Conservation (phyloP, 306 rosid genomes). For the Lathyrus sativus region DNA sequence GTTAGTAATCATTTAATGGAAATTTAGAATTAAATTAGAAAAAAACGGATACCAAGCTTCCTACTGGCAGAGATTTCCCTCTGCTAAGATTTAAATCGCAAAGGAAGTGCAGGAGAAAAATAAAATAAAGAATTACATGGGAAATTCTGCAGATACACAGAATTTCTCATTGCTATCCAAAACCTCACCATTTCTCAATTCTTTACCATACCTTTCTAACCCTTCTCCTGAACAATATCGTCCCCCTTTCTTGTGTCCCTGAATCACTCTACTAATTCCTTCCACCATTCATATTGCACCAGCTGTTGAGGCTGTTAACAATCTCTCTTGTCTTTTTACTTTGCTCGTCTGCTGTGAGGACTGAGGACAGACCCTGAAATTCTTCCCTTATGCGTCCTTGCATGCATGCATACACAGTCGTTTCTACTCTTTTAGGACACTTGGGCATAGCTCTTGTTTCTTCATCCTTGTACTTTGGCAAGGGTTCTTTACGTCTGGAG, state of each 20-base stretch:
- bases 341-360: background rate
- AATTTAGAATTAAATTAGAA: slow-evolving; percentile 21
- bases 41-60: slow-evolving; percentile 12
- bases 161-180: slow-evolving; percentile 7
- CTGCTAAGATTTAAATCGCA: slow-evolving; percentile 24
- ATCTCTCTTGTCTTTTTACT: slow-evolving; percentile 13
- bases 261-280: background rate
- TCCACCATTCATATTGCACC: slow-evolving; percentile 23
- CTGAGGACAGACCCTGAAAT: slow-evolving; percentile 21
- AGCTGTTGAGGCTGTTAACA: slow-evolving; percentile 13
- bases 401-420: slow-evolving; percentile 3
- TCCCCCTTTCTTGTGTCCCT: slow-evolving; percentile 20
- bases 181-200: slow-evolving; percentile 18
- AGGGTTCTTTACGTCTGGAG: background rate
- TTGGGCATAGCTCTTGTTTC: slow-evolving; percentile 23
- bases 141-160: slow-evolving; percentile 17
- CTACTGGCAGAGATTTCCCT: slow-evolving; percentile 10
- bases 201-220: slow-evolving; percentile 8
- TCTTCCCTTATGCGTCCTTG: background rate
- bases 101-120: slow-evolving; percentile 20
- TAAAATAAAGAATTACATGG: background rate
- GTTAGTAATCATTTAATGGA: slow-evolving; percentile 6
- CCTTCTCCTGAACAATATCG: background rate
- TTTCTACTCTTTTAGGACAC: background rate
- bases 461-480: slow-evolving; percentile 23